Base-by-base conservation (phyloP, 169 alveolate species). In the Plasmodium gaboni region DNA sequence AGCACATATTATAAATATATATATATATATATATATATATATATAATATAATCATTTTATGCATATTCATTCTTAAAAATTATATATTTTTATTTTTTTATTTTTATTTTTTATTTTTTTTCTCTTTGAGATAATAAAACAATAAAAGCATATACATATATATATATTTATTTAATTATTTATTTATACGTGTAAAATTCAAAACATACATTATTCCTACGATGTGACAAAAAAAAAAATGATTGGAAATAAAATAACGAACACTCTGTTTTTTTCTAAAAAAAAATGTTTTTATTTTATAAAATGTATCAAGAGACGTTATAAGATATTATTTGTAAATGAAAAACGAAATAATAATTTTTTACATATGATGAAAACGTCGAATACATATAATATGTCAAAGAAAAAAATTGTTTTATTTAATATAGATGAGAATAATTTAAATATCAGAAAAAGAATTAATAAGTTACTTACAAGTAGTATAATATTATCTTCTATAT, bases 401-500 rank as follows among this genome's bases (percentile, higher is more conserved):
- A 67, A 10, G 8, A 42, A 19, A 4, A 83, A 68, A 83, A 38
- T 65, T 13, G 85, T 83, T 2, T 46, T 83, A 17, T 55, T 83
- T 1, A 72, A 83, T 53, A 60, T 83, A 8, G 85, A 83, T 55
- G 24, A 53, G 26, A 19, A 60, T 17, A 17, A 50, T 7, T 46
- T 51, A 61, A n/a, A 46, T 32, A 83, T 83, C 5, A 59, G 70
- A 46, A 83, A 51, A 60, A 51, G 44, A n/a, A 55, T 83, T 10
- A 70, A 83, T 2, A 68, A 42, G 10, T 9, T 46, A 15, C 17
- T 83, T 44, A 42, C 53, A 6, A 72, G 72, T 19, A 74, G 91
- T 28, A 48, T 83, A n/a, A 8, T 83, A 15, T 60, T 83, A 1
- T 68, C 91, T 17, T 83, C 91, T 5, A 6, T 83, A 28, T 28